phyloP scores from a whole-genome alignment of 257 asterid genomes.

The Solanum paucissectum region DNA sequence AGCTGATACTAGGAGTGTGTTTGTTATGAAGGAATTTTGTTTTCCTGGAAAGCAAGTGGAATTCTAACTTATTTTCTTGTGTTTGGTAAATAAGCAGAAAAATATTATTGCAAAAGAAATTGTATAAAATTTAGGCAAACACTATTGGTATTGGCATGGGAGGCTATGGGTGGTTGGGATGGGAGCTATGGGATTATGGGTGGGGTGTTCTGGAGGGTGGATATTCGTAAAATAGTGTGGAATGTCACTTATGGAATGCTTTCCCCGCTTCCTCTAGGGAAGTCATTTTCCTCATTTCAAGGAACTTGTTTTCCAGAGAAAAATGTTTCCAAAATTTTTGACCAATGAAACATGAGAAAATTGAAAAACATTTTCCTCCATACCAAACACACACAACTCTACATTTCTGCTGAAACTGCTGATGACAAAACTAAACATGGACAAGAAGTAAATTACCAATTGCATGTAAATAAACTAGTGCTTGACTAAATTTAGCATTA shows the following conservation, averaged over 20 bases:
- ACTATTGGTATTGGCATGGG: not conserved
- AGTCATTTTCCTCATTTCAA: not conserved
- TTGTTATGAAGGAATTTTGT: not conserved
- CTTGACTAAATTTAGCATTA: not conserved
- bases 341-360: not conserved
- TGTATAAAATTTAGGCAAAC: not conserved
- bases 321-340: not conserved
- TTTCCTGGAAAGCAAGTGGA: not conserved
- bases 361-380: not conserved
- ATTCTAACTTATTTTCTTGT: not conserved
- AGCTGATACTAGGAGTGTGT: not conserved
- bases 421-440: not conserved
- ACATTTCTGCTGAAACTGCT: not conserved
- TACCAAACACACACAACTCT: not conserved
- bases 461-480: not conserved
- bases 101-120: not conserved
- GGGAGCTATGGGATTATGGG: not conserved
- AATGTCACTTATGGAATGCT: not conserved
- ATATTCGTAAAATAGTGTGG: not conserved
- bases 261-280: not conserved
- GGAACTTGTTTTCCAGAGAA: not conserved
- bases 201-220: not conserved
- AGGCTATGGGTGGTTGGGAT: not conserved
- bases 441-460: not conserved
- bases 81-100: not conserved